These are phyloP conservation scores for Botrytis medusae DNA, from an alignment of 2,329 filamentous ascomycete genomes.

Conservation along the genomic window DNA sequence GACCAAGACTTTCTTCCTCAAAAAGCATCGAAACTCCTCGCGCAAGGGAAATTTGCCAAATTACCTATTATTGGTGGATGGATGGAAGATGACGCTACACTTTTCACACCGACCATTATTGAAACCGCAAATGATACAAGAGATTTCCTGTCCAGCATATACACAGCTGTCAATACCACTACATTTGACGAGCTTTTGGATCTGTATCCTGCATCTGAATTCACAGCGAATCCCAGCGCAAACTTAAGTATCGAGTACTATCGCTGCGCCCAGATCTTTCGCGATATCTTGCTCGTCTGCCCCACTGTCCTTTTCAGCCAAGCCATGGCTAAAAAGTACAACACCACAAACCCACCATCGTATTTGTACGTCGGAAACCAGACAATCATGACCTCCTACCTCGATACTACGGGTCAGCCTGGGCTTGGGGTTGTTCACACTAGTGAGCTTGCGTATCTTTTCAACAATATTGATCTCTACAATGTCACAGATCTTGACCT, in stretches of 20 bases:
- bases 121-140: constrained; percentile 43
- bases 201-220: constrained; percentile 53
- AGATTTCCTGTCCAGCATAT: constrained; percentile 44
- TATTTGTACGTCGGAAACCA: constrained; percentile 56
- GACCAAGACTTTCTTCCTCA: constrained; percentile 52
- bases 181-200: constrained; percentile 45
- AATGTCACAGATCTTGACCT: constrained; percentile 39
- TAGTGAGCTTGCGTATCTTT: constrained; percentile 54
- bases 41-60: constrained; percentile 45
- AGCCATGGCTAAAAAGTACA: constrained; percentile 40
- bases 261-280: constrained; percentile 49
- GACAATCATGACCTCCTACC: constrained; percentile 49
- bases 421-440: constrained; percentile 52
- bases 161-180: constrained; percentile 41
- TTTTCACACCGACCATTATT: constrained; percentile 45
- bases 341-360: constrained; percentile 41
- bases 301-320: constrained; percentile 47
- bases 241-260: constrained; percentile 50
- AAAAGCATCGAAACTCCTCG: constrained; percentile 45
- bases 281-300: constrained; percentile 54
- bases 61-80: constrained; percentile 46
- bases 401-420: constrained; percentile 41
- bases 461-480: constrained; percentile 49
- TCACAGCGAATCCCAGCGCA: constrained; percentile 42
- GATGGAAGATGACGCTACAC: constrained; percentile 47